Evolutionary conservation across 352 stramenopile species (phyloP).

Genomic region (Halophytophthora batemanensis): DNA sequence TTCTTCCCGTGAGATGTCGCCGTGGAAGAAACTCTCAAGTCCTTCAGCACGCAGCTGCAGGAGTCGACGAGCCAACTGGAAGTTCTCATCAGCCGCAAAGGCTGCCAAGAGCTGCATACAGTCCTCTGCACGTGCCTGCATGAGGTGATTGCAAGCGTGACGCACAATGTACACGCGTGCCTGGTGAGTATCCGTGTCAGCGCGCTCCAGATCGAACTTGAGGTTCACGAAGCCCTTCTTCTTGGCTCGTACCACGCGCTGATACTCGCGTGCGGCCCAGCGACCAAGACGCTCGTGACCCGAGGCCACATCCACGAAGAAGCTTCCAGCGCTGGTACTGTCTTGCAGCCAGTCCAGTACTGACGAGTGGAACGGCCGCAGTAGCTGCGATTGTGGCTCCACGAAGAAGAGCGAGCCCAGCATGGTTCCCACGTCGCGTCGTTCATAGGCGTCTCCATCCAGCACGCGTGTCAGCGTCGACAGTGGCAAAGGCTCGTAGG

Average conservation of each 20-base stretch:
- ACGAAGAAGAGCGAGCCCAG: slow-evolving; percentile 64
- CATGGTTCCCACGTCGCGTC: slow-evolving; percentile 44
- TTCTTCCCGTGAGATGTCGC: slow-evolving; percentile 56
- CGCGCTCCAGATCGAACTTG: slow-evolving; percentile 59
- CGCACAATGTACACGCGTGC: slow-evolving; percentile 72
- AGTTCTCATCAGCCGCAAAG: slow-evolving; percentile 61
- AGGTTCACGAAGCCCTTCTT: slow-evolving; percentile 63
- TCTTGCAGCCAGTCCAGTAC: slow-evolving; percentile 75
- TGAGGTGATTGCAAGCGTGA: slow-evolving; percentile 69
- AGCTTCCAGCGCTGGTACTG: slow-evolving; percentile 35
- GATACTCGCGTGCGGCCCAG: slow-evolving; percentile 63
- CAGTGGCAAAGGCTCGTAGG: slow-evolving; percentile 57
- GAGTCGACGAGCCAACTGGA: slow-evolving; percentile 60
- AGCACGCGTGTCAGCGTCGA: slow-evolving; percentile 45
- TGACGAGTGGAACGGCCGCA: slow-evolving; percentile 73
- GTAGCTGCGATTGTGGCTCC: slow-evolving; percentile 16
- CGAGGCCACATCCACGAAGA: slow-evolving; percentile 48
- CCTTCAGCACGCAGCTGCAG: slow-evolving; percentile 51
- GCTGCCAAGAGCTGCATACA: slow-evolving; percentile 54
- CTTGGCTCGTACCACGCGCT: slow-evolving; percentile 37
- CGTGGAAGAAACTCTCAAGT: slow-evolving; percentile 76
- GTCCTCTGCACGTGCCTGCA: slow-evolving; percentile 49
- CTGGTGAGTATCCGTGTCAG: slow-evolving; percentile 23
- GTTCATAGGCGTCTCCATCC: slow-evolving; percentile 54
- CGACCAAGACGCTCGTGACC: slow-evolving; percentile 58